phyloP scores from a whole-genome alignment of 2,329 filamentous ascomycete genomes.

The Graphium sp. region DNA sequence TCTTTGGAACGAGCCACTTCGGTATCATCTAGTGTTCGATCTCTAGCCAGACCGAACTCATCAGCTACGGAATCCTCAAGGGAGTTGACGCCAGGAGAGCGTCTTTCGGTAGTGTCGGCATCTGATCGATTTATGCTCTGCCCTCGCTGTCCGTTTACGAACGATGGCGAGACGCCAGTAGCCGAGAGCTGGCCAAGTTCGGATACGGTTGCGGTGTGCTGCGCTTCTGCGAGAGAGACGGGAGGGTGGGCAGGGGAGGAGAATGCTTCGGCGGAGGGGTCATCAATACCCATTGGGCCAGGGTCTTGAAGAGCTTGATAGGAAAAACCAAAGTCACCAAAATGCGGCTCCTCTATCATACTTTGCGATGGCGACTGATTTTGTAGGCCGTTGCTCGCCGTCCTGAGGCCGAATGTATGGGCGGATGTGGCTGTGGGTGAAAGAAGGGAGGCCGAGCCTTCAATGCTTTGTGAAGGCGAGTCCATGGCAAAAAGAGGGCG shows the following conservation, averaged over 20 bases:
- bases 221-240: slow-evolving; percentile 11
- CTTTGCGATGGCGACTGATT: slow-evolving; percentile 17
- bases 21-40: too few relatives aligned
- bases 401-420: slow-evolving; percentile 7
- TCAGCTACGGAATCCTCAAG: slow-evolving; percentile 37
- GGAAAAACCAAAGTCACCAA: slow-evolving; percentile 34
- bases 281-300: slow-evolving; percentile 19
- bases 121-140: slow-evolving; percentile 8
- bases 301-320: slow-evolving; percentile 26
- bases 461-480: too few relatives aligned
- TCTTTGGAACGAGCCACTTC: slow-evolving; percentile 35
- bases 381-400: slow-evolving; percentile 14
- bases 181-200: slow-evolving; percentile 11
- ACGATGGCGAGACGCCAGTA: slow-evolving; percentile 4
- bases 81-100: slow-evolving; percentile 24
- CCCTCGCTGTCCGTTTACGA: slow-evolving; percentile 9
- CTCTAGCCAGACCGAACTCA: slow-evolving; percentile 41
- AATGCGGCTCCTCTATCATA: slow-evolving; percentile 29
- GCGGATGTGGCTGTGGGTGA: slow-evolving; percentile 7
- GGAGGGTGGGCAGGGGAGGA: slow-evolving; percentile 13
- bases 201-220: slow-evolving; percentile 15
- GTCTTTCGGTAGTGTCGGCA: slow-evolving; percentile 20
- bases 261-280: slow-evolving; percentile 15
- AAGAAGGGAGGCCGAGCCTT: slow-evolving; percentile 4
- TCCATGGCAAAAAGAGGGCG: too few relatives aligned